A percentile compares a stretch with the other conserved stretches of the same genome.
Conservation (phyloP, 2,329 filamentous ascomycete genomes). For the Calonectria naviculata region DNA sequence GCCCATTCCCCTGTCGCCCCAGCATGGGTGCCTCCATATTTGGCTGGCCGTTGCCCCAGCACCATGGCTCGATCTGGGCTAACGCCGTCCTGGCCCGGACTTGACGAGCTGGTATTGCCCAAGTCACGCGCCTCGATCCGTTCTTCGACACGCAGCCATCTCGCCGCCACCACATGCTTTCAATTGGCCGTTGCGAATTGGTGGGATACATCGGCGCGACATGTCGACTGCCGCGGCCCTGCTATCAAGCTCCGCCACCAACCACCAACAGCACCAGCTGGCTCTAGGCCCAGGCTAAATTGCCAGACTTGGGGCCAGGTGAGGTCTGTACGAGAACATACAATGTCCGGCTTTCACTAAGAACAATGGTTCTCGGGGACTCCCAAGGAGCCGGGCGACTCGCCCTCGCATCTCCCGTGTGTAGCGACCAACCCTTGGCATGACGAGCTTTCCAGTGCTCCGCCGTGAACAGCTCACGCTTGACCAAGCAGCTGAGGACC, state of each 20-base stretch:
- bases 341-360: neutral
- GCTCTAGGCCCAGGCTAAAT: slow-evolving; percentile 14
- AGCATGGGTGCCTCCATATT: slow-evolving; percentile 10
- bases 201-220: slow-evolving; percentile 1
- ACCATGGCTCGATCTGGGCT: slow-evolving; percentile 15
- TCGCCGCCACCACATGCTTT: neutral
- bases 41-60: slow-evolving; percentile 25
- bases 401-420: neutral
- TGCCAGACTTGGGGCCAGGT: neutral
- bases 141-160: slow-evolving; percentile 1
- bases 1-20: neutral
- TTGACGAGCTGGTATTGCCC: slow-evolving; percentile 5
- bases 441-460: neutral
- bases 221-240: slow-evolving; percentile 1
- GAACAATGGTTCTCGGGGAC: neutral
- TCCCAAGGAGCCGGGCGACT: neutral
- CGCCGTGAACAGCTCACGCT: neutral
- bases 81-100: slow-evolving; percentile 9
- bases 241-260: slow-evolving; percentile 25
- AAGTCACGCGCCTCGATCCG: slow-evolving; percentile 7
- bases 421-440: neutral
- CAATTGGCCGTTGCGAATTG: slow-evolving; percentile 1
- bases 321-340: slow-evolving; percentile 6
- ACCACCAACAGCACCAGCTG: slow-evolving; percentile 20
- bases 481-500: neutral